Percentiles rank a stretch among this genome's conserved stretches.
phyloP scores from a whole-genome alignment of 148 eudicot genomes.

The Rhododendron kiyosumense region DNA sequence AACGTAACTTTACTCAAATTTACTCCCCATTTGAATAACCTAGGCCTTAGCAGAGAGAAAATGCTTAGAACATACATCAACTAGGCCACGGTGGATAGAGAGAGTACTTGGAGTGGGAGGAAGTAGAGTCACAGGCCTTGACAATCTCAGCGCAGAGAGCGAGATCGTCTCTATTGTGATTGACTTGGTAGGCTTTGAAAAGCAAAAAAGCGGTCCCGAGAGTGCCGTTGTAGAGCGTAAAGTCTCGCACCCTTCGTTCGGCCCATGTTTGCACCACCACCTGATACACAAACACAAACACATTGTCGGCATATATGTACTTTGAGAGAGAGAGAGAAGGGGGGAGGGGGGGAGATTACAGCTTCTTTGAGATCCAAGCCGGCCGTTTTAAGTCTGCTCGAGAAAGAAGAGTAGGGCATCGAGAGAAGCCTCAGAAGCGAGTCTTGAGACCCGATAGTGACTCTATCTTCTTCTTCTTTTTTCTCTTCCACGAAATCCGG shows the following conservation, averaged over 20 bases:
- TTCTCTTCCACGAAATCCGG: slow-evolving; percentile 30
- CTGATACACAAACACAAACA: slow-evolving; percentile 20
- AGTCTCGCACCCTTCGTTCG: slow-evolving; percentile 32
- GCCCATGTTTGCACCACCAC: slow-evolving; percentile 56
- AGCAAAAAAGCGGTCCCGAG: slow-evolving; percentile 67
- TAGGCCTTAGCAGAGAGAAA: neutral
- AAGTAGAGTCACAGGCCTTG: slow-evolving; percentile 57
- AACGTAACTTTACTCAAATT: too few relatives aligned
- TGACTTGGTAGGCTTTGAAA: slow-evolving; percentile 39
- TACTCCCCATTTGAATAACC: too few relatives aligned
- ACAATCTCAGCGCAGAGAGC: slow-evolving; percentile 46
- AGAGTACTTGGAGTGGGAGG: slow-evolving; percentile 38
- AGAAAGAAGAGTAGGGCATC: slow-evolving; percentile 21
- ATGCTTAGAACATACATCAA: neutral
- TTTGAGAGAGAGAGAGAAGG: neutral
- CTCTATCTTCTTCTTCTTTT: neutral
- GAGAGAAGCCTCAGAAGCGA: slow-evolving; percentile 30
- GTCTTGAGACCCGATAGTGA: slow-evolving; percentile 8
- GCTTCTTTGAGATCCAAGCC: slow-evolving; percentile 39
- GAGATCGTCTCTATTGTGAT: slow-evolving; percentile 39
- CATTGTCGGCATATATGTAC: neutral
- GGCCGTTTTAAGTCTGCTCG: slow-evolving; percentile 22
- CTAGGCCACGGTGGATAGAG: neutral
- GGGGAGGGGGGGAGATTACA: slow-evolving; percentile 3
- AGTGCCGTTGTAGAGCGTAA: slow-evolving; percentile 45